Evolutionary conservation across 1,284 basidiomycete species (phyloP).

Genomic region (Irpex sp.): DNA sequence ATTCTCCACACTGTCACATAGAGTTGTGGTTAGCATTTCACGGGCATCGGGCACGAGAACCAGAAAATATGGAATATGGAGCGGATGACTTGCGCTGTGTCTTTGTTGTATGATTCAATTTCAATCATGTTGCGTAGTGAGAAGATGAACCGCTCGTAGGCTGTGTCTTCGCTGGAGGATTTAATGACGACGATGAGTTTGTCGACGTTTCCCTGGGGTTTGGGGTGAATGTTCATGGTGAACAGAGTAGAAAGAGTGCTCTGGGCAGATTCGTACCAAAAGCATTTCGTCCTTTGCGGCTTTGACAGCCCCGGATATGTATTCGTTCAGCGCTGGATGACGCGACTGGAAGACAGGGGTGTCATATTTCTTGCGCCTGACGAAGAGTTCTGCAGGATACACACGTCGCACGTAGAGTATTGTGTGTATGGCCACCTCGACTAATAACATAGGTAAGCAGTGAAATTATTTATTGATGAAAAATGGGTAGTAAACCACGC

Average conservation of each 20-base stretch:
- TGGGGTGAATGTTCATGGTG: constrained; percentile 10
- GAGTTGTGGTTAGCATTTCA: background rate
- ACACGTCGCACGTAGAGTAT: constrained; percentile 88
- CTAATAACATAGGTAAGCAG: constrained; percentile 35
- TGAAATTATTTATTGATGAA: background rate
- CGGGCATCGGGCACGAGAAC: background rate
- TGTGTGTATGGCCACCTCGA: constrained; percentile 91
- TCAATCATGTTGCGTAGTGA: constrained; percentile 69
- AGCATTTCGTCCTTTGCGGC: constrained; percentile 74
- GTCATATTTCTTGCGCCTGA: constrained; percentile 84
- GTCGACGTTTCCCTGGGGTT: constrained; percentile 60
- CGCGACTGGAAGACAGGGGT: constrained; percentile 90
- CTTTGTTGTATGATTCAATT: constrained; percentile 61
- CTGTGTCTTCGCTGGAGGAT: constrained; percentile 62
- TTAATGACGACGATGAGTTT: constrained; percentile 81
- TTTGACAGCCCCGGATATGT: constrained; percentile 79
- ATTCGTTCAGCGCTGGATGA: constrained; percentile 83
- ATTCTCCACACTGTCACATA: constrained; percentile 54
- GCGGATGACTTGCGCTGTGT: constrained; percentile 44
- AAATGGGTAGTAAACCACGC: constrained; percentile 24
- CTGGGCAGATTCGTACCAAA: constrained; percentile 39
- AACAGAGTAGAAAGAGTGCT: constrained; percentile 4
- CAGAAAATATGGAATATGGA: background rate
- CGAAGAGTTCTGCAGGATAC: constrained; percentile 87
- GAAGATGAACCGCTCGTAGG: constrained; percentile 82